Conservation (phyloP, 192 early-diverging fungal genomes). For the Coemansia pectinata region DNA sequence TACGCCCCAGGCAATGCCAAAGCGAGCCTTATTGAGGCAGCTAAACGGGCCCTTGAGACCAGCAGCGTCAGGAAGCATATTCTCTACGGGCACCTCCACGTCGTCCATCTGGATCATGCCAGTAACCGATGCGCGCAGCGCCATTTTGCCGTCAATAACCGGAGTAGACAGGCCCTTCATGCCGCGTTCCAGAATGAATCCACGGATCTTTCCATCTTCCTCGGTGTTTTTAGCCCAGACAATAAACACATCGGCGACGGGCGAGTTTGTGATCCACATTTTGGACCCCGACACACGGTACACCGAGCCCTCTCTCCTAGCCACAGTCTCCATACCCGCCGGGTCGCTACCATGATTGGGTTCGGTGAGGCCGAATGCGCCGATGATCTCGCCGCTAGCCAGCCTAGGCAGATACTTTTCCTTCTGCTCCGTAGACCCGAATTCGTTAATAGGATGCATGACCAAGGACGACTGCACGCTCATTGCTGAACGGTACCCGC, state of each 20-base stretch:
- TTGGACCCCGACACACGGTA: conserved; percentile 90
- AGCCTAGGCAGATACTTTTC: conserved; percentile 89
- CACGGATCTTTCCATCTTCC: conserved; percentile 85
- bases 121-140: conserved; percentile 89
- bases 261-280: conserved; percentile 99
- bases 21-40: conserved; percentile 96
- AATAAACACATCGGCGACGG: conserved; percentile 95
- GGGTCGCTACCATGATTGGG: conserved; percentile 98
- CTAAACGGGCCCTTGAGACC: conserved; percentile 96
- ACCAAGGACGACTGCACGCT: conserved; percentile 98
- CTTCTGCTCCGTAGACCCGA: conserved; percentile 85
- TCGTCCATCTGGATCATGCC: conserved; percentile 99
- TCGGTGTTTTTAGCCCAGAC: conserved; percentile 87
- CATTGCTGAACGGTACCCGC: conserved; percentile 98
- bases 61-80: conserved; percentile 86
- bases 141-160: conserved; percentile 93
- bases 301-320: conserved; percentile 68
- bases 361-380: conserved; percentile 95
- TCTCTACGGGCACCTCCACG: conserved; percentile 87
- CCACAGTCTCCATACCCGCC: conserved; percentile 88
- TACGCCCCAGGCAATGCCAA: conserved; percentile 96
- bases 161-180: conserved; percentile 91
- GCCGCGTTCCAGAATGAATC: conserved; percentile 94
- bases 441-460: conserved; percentile 97
- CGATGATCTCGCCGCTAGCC: conserved; percentile 85